phyloP scores from a whole-genome alignment of 83 land plant species.

The Picea abies region DNA sequence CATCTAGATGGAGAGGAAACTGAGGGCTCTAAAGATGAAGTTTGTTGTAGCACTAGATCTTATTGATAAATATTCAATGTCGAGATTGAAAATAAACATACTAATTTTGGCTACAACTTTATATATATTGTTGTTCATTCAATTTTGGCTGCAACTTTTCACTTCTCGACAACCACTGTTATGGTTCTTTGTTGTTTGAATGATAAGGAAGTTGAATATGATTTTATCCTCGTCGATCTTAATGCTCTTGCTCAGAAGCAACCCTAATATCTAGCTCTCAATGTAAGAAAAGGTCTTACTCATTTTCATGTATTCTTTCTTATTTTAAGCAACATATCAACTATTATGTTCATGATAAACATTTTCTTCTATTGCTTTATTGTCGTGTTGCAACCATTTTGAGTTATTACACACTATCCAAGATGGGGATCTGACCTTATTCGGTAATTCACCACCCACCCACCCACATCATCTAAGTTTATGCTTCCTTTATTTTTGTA shows the following conservation, averaged over 20 bases:
- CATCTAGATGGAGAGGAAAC: no score
- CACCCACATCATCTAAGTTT: neutral
- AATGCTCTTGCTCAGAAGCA: no score
- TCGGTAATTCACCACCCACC: conserved; percentile 29
- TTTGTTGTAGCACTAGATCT: no score
- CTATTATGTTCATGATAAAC: neutral
- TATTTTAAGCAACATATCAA: neutral
- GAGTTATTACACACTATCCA: conserved; percentile 48
- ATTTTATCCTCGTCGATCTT: conserved; percentile 45
- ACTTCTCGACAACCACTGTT: conserved; percentile 38
- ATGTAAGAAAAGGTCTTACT: no score
- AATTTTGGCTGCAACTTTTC: no score
- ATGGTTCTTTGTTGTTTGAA: conserved; percentile 34
- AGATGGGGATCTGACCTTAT: conserved; percentile 45
- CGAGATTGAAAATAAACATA: no score
- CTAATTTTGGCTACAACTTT: no score
- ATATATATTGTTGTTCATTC: no score
- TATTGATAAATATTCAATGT: no score
- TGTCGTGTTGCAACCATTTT: conserved; percentile 46
- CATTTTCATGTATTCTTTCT: neutral
- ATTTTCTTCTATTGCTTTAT: neutral
- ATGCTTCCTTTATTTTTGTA: no score
- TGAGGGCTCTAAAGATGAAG: no score
- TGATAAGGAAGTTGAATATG: conserved; percentile 61
- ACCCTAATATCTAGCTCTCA: no score